These are phyloP conservation scores for Boletus tomentosulus DNA, from an alignment of 768 basidiomycete genomes.

Conservation along the genomic window DNA sequence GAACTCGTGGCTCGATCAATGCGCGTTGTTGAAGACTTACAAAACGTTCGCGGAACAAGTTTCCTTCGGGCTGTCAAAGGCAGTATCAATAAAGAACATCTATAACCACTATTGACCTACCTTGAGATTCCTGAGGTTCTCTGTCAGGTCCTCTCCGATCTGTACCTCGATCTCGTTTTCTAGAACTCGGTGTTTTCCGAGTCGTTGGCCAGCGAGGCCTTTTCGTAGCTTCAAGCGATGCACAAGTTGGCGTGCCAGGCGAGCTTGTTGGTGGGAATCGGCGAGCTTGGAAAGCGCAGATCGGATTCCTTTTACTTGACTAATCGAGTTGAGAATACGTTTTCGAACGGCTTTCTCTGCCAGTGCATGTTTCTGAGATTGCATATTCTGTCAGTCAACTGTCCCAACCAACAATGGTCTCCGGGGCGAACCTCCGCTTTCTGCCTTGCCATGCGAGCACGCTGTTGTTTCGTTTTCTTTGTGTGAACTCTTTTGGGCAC, in stretches of 20 bases:
- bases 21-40: conserved; percentile 84
- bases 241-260: conserved; percentile 37
- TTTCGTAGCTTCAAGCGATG: conserved; percentile 48
- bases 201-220: conserved; percentile 67
- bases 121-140: conserved; percentile 80
- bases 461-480: conserved; percentile 62
- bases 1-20: conserved; percentile 81
- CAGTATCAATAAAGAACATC: background rate
- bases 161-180: conserved; percentile 75
- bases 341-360: conserved; percentile 58
- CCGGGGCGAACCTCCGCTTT: conserved; percentile 54
- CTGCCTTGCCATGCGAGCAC: conserved; percentile 58
- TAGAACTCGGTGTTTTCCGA: conserved; percentile 79
- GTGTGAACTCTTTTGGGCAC: conserved; percentile 39
- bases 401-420: background rate
- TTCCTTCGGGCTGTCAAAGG: conserved; percentile 76
- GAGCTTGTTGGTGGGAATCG: conserved; percentile 36
- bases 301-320: conserved; percentile 51
- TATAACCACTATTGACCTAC: conserved; percentile 36
- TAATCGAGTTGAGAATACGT: conserved; percentile 56
- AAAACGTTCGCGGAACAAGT: conserved; percentile 87
- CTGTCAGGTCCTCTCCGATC: conserved; percentile 84
- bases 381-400: background rate
- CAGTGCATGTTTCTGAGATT: conserved; percentile 55
- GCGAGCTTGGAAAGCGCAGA: conserved; percentile 35